Percentiles rank a stretch among this genome's conserved stretches.
These are phyloP conservation scores for Daldinia grandis DNA, from an alignment of 495 filamentous ascomycete species.

Conservation along the genomic window DNA sequence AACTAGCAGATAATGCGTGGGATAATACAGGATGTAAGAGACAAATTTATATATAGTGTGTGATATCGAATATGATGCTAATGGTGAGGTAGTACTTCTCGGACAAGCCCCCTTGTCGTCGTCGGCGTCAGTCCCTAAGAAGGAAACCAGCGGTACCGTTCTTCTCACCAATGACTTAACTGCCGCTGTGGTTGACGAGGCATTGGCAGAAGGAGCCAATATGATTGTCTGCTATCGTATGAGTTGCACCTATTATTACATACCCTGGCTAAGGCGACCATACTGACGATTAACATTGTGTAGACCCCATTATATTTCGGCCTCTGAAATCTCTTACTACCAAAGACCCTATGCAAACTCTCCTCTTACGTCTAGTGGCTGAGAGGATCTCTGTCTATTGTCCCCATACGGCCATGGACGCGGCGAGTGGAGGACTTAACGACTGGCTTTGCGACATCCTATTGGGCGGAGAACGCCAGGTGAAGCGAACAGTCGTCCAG, in stretches of 20 bases:
- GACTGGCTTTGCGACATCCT: slow-evolving; percentile 96
- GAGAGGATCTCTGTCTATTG: slow-evolving; percentile 95
- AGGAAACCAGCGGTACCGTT: slow-evolving; percentile 52
- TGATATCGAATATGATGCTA: slow-evolving; percentile 5
- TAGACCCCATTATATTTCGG: slow-evolving; percentile 96
- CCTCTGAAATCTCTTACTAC: slow-evolving; percentile 88
- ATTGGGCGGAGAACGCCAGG: slow-evolving; percentile 46
- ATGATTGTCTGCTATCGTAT: slow-evolving; percentile 90
- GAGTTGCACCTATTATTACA: slow-evolving; percentile 30
- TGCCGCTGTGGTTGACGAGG: slow-evolving; percentile 87
- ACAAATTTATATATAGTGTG: neutral
- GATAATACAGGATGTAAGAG: slow-evolving; percentile 87
- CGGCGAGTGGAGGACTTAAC: slow-evolving; percentile 83
- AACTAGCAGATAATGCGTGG: slow-evolving; percentile 86
- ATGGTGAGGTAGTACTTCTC: slow-evolving; percentile 39
- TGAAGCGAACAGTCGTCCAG: slow-evolving; percentile 48
- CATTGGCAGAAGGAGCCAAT: slow-evolving; percentile 76
- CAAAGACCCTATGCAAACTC: slow-evolving; percentile 83
- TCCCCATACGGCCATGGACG: slow-evolving; percentile 94
- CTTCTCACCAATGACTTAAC: slow-evolving; percentile 94
- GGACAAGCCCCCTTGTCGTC: slow-evolving; percentile 37
- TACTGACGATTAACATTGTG: slow-evolving; percentile 7
- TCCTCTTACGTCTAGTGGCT: slow-evolving; percentile 81
- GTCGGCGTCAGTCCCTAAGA: slow-evolving; percentile 8
- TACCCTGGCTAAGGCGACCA: neutral